These are phyloP conservation scores for Scytalidium sp. DNA, from an alignment of 2,329 filamentous ascomycete species.

Conservation along the genomic window DNA sequence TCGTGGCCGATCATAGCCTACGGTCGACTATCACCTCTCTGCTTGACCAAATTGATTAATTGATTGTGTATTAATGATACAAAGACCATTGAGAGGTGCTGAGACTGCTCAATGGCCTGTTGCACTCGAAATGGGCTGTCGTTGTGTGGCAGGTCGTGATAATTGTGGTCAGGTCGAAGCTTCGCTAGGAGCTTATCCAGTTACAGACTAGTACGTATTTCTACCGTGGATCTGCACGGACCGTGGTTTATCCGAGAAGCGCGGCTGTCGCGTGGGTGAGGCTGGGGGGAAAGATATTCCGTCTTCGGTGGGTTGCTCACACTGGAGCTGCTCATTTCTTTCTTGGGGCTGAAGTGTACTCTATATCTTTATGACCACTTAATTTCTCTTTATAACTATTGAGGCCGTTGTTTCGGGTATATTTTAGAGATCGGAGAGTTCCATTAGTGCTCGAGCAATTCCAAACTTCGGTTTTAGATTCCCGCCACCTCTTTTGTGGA, in stretches of 20 bases:
- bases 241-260: background rate
- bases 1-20: background rate
- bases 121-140: constrained; percentile 2
- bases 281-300: background rate
- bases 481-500: background rate
- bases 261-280: background rate
- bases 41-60: background rate
- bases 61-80: background rate
- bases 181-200: background rate
- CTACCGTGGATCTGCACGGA: background rate
- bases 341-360: background rate
- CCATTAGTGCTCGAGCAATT: no score
- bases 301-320: background rate
- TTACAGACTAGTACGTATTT: background rate
- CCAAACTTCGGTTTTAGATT: no score
- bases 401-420: no score
- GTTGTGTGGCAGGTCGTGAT: background rate
- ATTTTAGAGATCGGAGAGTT: no score
- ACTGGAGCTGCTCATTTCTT: no score
- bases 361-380: background rate
- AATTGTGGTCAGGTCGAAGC: background rate
- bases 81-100: background rate
- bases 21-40: background rate
- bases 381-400: background rate
- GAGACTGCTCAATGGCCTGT: background rate